Evolutionary conservation across 768 basidiomycete genomes (phyloP).

Genomic region (Tremella mesenterica): DNA sequence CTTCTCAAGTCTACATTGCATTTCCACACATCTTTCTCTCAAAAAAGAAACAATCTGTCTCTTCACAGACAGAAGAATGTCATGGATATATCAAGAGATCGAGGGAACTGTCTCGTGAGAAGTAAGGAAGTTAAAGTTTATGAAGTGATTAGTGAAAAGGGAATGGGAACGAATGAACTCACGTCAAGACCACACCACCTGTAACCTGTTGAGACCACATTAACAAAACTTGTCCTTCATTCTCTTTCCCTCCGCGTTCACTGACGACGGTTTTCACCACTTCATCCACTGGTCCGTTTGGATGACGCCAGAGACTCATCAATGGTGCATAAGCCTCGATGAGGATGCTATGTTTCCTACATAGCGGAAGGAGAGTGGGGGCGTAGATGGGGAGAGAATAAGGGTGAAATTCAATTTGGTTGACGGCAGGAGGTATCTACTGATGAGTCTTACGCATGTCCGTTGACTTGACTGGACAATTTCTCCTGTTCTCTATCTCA

Average conservation of each 20-base stretch:
- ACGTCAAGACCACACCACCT: conserved; percentile 14
- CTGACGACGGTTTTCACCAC: conserved; percentile 4
- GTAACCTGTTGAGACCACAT: conserved; percentile 13
- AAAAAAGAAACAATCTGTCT: too few species aligned
- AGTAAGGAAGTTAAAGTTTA: too few species aligned
- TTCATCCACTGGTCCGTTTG: conserved; percentile 11
- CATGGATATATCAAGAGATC: too few species aligned
- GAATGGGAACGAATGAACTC: not conserved
- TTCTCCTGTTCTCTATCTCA: not conserved
- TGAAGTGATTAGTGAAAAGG: too few species aligned
- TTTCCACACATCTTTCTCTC: not conserved
- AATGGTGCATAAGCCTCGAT: conserved; percentile 10
- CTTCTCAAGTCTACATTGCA: not conserved
- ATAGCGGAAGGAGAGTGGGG: conserved; percentile 11
- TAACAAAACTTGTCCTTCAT: conserved; percentile 12
- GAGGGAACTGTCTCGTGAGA: too few species aligned
- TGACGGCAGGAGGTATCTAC: conserved; percentile 5
- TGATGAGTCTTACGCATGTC: too few species aligned
- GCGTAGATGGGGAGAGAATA: conserved; percentile 11
- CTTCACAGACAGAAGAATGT: too few species aligned
- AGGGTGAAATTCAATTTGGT: conserved; percentile 6
- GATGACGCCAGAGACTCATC: conserved; percentile 8
- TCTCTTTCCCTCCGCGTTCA: conserved; percentile 9
- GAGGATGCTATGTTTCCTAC: conserved; percentile 5
- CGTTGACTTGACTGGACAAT: not conserved